Evolutionary conservation across 352 stramenopile species (phyloP), one percentile per base, ranked within the genome.

Genomic region (Phytophthora ohioensis): DNA sequence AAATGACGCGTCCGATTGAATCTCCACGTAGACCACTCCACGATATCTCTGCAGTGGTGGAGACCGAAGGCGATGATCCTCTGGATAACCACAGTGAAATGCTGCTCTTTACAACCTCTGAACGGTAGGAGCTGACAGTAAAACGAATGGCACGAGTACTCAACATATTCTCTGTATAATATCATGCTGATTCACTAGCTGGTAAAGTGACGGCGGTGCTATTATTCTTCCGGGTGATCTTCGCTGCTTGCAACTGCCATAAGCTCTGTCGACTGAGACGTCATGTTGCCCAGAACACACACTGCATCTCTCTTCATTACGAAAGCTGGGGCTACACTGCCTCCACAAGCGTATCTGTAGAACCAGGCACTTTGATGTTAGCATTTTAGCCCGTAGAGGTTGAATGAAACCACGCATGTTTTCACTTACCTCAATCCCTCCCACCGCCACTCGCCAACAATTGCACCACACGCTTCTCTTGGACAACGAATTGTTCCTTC

Each of bases 381-480:
- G n/a, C 34, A 38, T 47, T 68, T 5, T 43, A n/a, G 3, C 31
- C n/a, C 6, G 9, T 39, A 35, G 30, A 52, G 5, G 15, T 3
- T 11, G 3, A 15, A 49, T 10, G 6, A 47, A 52, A 43, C 21
- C 8, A 42, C 9, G 3, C 30, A 34, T 4, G 5, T 57, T 34
- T 46, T 13, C 4, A 73, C 72, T 54, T 61, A 85, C 80, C 72
- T 80, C 27, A 73, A 46, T 31, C 74, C 77, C 53, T 87, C 78
- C 82, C 82, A 90, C n/a, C 60, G 66, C 80, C 79, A 91, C 49
- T 91, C 64, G 0, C 82, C 82, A 13, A 91, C 72, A 34, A 79
- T 49, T 2, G 64, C 67, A 11, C 46, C 62, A 57, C 82, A 91
- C 4, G 32, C 53, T 34, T 75, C 52, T 53, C 78, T 86, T 32